phyloP scores from a whole-genome alignment of 2,329 filamentous ascomycete species.

The Plenodomus lindquistii region DNA sequence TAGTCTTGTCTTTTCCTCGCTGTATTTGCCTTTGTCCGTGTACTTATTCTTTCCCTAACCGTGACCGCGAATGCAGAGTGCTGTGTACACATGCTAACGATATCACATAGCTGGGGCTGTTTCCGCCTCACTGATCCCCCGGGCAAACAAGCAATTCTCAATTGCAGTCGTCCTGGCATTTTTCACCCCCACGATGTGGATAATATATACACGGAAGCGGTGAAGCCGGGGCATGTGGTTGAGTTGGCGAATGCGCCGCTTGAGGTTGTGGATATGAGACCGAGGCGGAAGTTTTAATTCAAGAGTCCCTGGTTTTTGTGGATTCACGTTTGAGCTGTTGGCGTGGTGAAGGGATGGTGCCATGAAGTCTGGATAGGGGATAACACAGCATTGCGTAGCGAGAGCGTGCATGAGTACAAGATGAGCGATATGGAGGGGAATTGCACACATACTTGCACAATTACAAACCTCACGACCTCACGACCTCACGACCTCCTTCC shows the following conservation, averaged over 20 bases:
- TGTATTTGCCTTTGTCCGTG: neutral
- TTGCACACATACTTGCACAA: too few species aligned
- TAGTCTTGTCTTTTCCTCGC: conserved; percentile 43
- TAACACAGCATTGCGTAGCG: too few species aligned
- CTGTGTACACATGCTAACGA: conserved; percentile 1
- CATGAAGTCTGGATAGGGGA: too few species aligned
- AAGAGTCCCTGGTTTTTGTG: too few species aligned
- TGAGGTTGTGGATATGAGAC: conserved; percentile 66
- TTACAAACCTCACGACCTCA: too few species aligned
- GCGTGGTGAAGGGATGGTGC: too few species aligned
- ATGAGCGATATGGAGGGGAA: too few species aligned
- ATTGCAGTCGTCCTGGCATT: conserved; percentile 74
- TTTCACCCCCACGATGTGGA: conserved; percentile 78
- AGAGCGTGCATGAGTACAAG: too few species aligned
- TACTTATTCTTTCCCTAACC: too few species aligned
- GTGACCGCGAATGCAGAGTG: too few species aligned
- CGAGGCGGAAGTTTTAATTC: conserved; percentile 25
- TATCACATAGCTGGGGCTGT: conserved; percentile 72
- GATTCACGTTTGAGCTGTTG: too few species aligned
- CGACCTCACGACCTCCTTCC: too few species aligned
- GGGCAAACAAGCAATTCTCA: conserved; percentile 80
- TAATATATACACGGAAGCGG: conserved; percentile 77
- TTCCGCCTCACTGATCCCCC: conserved; percentile 94
- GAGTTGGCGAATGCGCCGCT: conserved; percentile 62
- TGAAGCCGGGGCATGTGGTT: conserved; percentile 61